phyloP scores from a whole-genome alignment of 176 grass and related monocot genomes.

The Raddia guianensis region DNA sequence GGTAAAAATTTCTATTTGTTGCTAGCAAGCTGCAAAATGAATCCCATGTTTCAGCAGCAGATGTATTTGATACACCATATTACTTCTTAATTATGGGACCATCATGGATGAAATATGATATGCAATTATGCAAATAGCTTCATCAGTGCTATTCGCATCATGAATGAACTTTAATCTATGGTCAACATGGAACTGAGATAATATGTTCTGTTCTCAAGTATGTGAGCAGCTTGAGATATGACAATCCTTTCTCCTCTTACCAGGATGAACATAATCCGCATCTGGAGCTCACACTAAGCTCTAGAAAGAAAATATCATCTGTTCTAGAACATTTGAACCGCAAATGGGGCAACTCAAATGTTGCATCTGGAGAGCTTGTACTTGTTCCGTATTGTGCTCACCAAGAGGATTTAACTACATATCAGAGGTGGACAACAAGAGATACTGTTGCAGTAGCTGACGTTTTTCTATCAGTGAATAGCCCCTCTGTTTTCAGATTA shows the following conservation, averaged over 20 bases:
- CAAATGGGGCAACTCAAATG: constrained; percentile 88
- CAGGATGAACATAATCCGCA: constrained; percentile 96
- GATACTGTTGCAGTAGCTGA: constrained; percentile 70
- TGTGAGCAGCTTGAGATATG: constrained; percentile 35
- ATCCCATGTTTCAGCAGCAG: constrained; percentile 7
- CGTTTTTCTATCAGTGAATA: constrained; percentile 77
- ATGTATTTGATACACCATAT: constrained; percentile 20
- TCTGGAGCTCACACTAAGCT: constrained; percentile 95
- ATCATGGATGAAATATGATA: constrained; percentile 24
- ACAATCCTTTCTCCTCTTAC: constrained; percentile 37
- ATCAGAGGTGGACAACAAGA: constrained; percentile 78
- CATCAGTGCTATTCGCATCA: neutral
- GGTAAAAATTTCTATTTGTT: constrained; percentile 53
- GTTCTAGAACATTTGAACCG: constrained; percentile 92
- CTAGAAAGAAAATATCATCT: constrained; percentile 92
- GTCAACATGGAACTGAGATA: constrained; percentile 12
- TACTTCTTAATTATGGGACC: constrained; percentile 19
- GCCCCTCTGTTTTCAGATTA: constrained; percentile 88
- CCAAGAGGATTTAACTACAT: constrained; percentile 74
- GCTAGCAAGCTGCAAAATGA: constrained; percentile 27
- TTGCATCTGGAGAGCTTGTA: constrained; percentile 79
- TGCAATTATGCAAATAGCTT: neutral
- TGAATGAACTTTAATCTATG: constrained; percentile 27
- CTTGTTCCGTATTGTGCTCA: constrained; percentile 84
- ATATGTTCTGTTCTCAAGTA: constrained; percentile 37